Base-by-base conservation (phyloP, 2,329 filamentous ascomycete genomes). In the Cryphonectria naterciae region DNA sequence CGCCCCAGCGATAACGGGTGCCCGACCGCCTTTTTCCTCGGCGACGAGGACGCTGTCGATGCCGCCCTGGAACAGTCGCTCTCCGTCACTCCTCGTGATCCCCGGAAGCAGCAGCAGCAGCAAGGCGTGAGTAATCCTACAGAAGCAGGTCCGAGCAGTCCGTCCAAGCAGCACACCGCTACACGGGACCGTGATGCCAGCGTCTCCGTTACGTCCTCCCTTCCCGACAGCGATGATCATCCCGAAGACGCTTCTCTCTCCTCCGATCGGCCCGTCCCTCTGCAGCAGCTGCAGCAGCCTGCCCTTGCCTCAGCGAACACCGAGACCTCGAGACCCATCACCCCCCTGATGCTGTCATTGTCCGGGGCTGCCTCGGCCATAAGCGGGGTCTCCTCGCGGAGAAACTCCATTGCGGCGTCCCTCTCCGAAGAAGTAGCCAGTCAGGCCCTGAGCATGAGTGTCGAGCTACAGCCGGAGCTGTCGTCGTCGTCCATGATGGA, bases 381-480 rank as follows among this genome's bases (percentile, higher is more conserved):
- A 41, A 88, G 87, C 73, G 84, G 82, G 67, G 79, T 83, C 13
- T 86, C 84, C 17, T 89, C 87, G n/a, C 82, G 84, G 60, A 82
- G 83, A 71, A 83, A 85, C 75, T 88, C 87, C 3, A 80, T 88
- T 2, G 80, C 81, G 5, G 83, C 81, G 7, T 87, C 85, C 10
- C 80, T 85, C 4, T 84, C 82, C 32, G 85, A 86, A 65, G 81
- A 84, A 68, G 75, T 79, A 2, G 75, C 77, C 52, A 83, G 79
- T 74, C 79, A 80, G 67, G 77, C 79, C 35, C 76, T 76, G 60
- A 80, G 78, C 67, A 72, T 80, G 60, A 75, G 82, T 52, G 84
- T 85, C 68, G 81, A 83, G 68, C 76, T 78, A 15, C 74, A 78
- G 41, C 65, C 76, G 83, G 88, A 76, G 85, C 87, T 67, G 83